These are phyloP conservation scores for Rhododendron simsii DNA, from an alignment of 148 eudicot species.

Conservation along the genomic window DNA sequence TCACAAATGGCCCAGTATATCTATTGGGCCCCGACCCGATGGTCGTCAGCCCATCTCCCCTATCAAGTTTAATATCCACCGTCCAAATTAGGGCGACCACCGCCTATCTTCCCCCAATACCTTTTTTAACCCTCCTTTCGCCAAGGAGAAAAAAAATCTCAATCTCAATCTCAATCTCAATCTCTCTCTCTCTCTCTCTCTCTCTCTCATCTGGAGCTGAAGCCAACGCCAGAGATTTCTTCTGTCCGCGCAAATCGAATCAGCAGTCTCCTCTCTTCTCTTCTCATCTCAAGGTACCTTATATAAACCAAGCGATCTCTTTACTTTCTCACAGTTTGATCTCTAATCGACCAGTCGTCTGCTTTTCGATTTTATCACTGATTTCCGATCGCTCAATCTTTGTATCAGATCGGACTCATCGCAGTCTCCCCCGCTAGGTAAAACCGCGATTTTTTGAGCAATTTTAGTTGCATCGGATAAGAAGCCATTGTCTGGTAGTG, in stretches of 20 bases:
- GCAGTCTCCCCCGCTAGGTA: background rate
- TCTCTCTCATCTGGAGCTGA: background rate
- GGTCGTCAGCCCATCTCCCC: background rate
- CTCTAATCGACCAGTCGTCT: background rate
- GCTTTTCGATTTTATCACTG: background rate
- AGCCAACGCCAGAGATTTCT: background rate
- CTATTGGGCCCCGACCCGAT: background rate
- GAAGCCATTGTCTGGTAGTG: background rate
- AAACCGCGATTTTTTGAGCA: background rate
- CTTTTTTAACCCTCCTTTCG: background rate
- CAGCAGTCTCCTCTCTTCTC: background rate
- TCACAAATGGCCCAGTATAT: too few species aligned
- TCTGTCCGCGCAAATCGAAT: background rate
- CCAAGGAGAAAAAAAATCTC: background rate
- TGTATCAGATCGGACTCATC: background rate
- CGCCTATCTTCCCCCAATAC: background rate
- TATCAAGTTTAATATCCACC: background rate
- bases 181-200: background rate
- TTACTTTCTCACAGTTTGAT: background rate
- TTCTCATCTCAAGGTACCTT: background rate
- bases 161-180: background rate
- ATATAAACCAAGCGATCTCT: background rate
- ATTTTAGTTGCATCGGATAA: background rate
- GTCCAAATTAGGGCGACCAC: constrained; percentile 1
- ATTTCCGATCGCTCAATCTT: background rate